A percentile compares a stretch with the other conserved stretches of the same genome.
Evolutionary conservation across 2,329 filamentous ascomycete genomes (phyloP).

Genomic region (Rutstroemia sp.): DNA sequence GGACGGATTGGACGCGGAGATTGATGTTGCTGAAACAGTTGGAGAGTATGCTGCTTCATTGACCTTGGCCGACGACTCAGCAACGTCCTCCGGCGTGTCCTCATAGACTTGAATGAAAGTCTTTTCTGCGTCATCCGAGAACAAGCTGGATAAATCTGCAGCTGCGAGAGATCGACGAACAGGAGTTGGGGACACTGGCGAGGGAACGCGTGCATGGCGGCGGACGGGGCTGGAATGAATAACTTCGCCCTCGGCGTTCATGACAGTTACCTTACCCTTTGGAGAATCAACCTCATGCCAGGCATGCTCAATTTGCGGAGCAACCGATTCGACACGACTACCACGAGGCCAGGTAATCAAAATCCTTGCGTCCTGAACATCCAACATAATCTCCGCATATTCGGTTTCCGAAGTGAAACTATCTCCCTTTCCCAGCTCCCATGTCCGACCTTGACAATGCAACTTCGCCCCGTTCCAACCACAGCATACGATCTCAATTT

Average conservation of each 20-base stretch:
- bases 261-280: constrained; percentile 42
- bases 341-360: constrained; percentile 77
- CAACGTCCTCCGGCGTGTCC: constrained; percentile 51
- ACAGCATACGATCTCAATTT: constrained; percentile 81
- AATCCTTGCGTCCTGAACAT: constrained; percentile 88
- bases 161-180: constrained; percentile 17
- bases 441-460: constrained; percentile 81
- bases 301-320: constrained; percentile 45
- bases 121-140: constrained; percentile 38
- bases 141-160: constrained; percentile 21
- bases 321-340: constrained; percentile 38
- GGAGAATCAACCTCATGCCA: constrained; percentile 52
- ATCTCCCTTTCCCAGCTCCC: constrained; percentile 81
- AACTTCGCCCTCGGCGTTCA: constrained; percentile 30
- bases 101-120: constrained; percentile 64
- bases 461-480: constrained; percentile 95
- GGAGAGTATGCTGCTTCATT: constrained; percentile 20
- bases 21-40: constrained; percentile 23
- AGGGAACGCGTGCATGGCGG: constrained; percentile 51
- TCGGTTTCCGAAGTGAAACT: constrained; percentile 86
- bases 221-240: constrained; percentile 56
- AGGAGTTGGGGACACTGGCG: constrained; percentile 69
- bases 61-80: constrained; percentile 16
- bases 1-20: constrained; percentile 13
- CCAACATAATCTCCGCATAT: constrained; percentile 83